Percentiles rank a stretch among this genome's conserved stretches.
Conservation (phyloP, 1,284 basidiomycete genomes). For the Ustilago curta region DNA sequence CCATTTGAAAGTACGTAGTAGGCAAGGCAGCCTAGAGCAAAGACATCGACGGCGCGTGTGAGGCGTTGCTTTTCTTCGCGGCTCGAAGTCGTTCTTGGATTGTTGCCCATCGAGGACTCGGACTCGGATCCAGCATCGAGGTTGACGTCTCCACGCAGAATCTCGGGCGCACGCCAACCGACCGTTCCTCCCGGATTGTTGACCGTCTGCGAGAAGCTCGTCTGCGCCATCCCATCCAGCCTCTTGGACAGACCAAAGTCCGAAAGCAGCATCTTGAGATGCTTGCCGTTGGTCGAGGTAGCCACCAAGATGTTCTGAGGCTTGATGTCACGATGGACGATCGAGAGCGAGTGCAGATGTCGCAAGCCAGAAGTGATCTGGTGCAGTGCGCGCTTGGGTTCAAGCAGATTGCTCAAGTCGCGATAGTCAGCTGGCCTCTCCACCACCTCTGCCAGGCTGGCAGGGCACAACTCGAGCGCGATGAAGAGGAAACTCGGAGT, state of each 20-base stretch:
- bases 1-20: conserved; percentile 68
- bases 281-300: conserved; percentile 47
- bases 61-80: conserved; percentile 55
- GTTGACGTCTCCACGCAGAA: conserved; percentile 60
- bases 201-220: conserved; percentile 66
- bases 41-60: conserved; percentile 67
- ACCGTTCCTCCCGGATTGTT: conserved; percentile 67
- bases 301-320: conserved; percentile 95
- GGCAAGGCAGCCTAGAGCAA: conserved; percentile 66
- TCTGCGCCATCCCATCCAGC: conserved; percentile 65
- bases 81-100: conserved; percentile 14
- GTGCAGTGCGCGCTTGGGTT: conserved; percentile 85
- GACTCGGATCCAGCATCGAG: conserved; percentile 56
- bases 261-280: conserved; percentile 66
- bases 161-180: conserved; percentile 68
- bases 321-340: conserved; percentile 98
- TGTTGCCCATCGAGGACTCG: conserved; percentile 53
- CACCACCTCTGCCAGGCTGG: conserved; percentile 90
- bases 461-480: conserved; percentile 94
- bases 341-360: conserved; percentile 92
- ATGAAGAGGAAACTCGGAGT: conserved; percentile 86
- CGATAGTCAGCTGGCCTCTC: conserved; percentile 72
- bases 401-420: conserved; percentile 57
- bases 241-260: conserved; percentile 68
- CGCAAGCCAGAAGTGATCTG: conserved; percentile 89